Evolutionary conservation across 2,329 filamentous ascomycete species (phyloP).

Genomic region (Cercospora sp.): DNA sequence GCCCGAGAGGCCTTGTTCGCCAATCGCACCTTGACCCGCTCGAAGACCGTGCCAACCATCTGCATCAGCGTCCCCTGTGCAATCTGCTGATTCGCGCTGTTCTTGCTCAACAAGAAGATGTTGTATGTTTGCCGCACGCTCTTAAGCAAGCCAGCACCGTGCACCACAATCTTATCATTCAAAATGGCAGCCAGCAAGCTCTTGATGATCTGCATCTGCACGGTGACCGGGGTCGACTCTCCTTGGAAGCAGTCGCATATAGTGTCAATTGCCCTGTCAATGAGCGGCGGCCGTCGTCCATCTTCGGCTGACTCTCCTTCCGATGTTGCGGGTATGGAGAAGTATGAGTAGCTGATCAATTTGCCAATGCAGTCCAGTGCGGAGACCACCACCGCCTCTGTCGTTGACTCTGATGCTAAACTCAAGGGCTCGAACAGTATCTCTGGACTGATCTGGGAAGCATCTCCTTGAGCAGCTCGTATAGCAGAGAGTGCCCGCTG

Average conservation of each 20-base stretch:
- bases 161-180: conserved; percentile 98
- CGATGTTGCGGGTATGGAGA: conserved; percentile 64
- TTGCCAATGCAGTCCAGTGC: conserved; percentile 98
- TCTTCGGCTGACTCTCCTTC: conserved; percentile 33
- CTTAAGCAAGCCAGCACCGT: conserved; percentile 92
- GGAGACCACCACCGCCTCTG: conserved; percentile 80
- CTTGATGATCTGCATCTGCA: conserved; percentile 98
- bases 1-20: conserved; percentile 80
- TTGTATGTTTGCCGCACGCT: conserved; percentile 98
- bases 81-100: conserved; percentile 91
- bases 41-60: conserved; percentile 98
- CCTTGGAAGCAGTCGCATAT: conserved; percentile 99
- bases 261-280: conserved; percentile 96
- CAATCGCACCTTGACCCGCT: conserved; percentile 82
- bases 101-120: conserved; percentile 94
- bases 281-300: conserved; percentile 64
- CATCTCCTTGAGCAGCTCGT: conserved; percentile 70
- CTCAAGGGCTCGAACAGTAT: conserved; percentile 88
- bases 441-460: conserved; percentile 82
- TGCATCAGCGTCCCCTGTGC: conserved; percentile 96
- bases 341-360: conserved; percentile 98
- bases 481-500: conserved; percentile 82
- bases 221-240: conserved; percentile 85
- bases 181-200: conserved; percentile 91
- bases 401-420: conserved; percentile 83